Base-by-base conservation (phyloP, 1,284 basidiomycete species). In the Vanrija sp. region DNA sequence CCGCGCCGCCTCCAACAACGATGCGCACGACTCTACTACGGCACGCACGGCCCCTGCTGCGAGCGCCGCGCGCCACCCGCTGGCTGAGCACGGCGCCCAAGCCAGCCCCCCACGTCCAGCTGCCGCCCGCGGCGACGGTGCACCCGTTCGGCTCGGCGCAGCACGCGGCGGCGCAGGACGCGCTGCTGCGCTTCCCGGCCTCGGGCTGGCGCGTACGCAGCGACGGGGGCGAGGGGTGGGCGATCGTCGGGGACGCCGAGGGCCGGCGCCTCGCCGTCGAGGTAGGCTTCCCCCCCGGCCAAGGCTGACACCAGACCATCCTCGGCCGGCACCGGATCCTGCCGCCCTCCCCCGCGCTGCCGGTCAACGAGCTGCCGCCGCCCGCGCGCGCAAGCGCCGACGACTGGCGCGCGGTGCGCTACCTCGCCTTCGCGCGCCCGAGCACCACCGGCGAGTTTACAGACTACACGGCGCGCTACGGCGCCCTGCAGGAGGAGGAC, bases 401-500 rank as follows among this genome's bases (percentile, higher is more conserved):
- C 16, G 52, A 50, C 23, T 39, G 61, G 56, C 16, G 78, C 8
- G 75, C 77, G 15, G 75, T 91, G 36, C 77, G 83, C 6, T 78
- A 87, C 44, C 85, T 92, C 5, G 86, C 86, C 0, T 92, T 92
- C 65, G 81, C 85, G 0, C 84, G 87, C 54, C 80, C 85, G 39
- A 78, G 81, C 0, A 74, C 80, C 0, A 82, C 84, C 0, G 80
- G 86, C 6, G 88, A 82, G n/a, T 97, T 96, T 73, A 87, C 87
- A 57, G 92, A 96, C 74, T 95, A 87, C 68, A 89, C 89, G 0
- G 89, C 90, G 1, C 84, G 91, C 4, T 97, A 94, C 68, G 90
- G 89, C 20, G 85, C 88, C 0, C 81, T 93, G 37, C 80, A 87
- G 18, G 90, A 94, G 37, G 88, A 87, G 66, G 89, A 94, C 67